Evolutionary conservation across 2,329 filamentous ascomycete species (phyloP), one percentile per base, ranked within the genome.

Genomic region (Parafenestella ontariensis): DNA sequence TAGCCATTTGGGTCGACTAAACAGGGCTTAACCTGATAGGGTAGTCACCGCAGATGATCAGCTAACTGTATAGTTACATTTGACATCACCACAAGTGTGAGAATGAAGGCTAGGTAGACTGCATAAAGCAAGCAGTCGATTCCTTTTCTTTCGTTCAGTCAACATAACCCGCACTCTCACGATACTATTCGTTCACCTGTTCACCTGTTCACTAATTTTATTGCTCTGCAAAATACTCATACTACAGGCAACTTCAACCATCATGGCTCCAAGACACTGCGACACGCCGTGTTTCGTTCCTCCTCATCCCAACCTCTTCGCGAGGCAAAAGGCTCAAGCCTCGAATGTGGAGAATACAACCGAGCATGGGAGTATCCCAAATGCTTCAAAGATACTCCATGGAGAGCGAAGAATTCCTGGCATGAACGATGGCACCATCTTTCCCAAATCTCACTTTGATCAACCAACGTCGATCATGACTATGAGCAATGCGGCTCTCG

Each of bases 371-470:
- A 15, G 17, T 6, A 18, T 48, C 18, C 46, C 42, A 15, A 28
- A 42, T 9, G 17, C 18, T 4, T 24, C 41, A 3, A 44, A 40
- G 4, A 29, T 24, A 10, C 48, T 56, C 31, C 28, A 26, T 23
- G 46, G 46, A 17, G 52, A 54, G 10, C 23, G 34, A 15, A 49
- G 36, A 9, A 40, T 66, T 8, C 56, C 58, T 3, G 61, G 65
- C 18, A 33, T 63, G 36, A 63, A 68, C 39, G 63, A 69, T 60
- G 66, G 65, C 7, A 61, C 55, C 9, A 65, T 68, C 23, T 68
- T 68, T 31, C 57, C 66, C 1, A 40, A 49, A 18, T 51, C 44
- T 10, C 59, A 69, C 39, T 68, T 52, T 33, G 21, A 45, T 7
- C 51, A 56, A 15, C 39, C 58, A 5, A 44, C 40, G 5, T 64